Evolutionary conservation across 164 flowering plant species (phyloP), one percentile per base, ranked within the genome.

Genomic region (Platanus orientalis): DNA sequence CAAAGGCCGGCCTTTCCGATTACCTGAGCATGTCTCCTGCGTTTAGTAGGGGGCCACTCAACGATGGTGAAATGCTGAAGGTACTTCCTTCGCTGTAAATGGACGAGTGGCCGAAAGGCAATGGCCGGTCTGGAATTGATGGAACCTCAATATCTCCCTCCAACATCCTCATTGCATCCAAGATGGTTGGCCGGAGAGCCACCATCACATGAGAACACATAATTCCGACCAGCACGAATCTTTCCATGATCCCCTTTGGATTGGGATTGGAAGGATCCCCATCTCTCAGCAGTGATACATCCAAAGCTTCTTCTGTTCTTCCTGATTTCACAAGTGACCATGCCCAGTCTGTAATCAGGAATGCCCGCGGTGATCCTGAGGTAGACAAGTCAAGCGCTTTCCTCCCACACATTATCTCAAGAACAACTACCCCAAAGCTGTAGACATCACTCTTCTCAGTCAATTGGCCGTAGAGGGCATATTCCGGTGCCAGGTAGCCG

Each of bases 131-230:
- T 0, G 91, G 90, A 54, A 91, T 77, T 4, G 70, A 45, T 29
- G 97, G 96, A 64, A 91, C 83, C 65, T 89, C 97, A n/a, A 83
- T 76, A 63, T 91, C 94, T 14, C 96, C 97, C 71, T 91, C 94
- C 66, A 91, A 72, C 96, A 91, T 91, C 75, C 78, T 87, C 54
- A 89, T 58, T 0, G 96, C 89, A 39, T 91, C 96, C 61, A 69
- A 10, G 44, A 88, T 86, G 7, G 88, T 88, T 1, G 94, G 94
- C 75, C 94, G 77, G 24, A 85, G 66, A 58, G 92, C 93, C 52
- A 89, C 97, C 96, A 89, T 85, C 6, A 87, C 83, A 83, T 91
- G 96, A 63, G 97, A 82, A 76, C 97, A 91, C 69, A 89, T 62
- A 32, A 89, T 81, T 39, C 96, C 97, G 42, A 89, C 92, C 56